Percentiles rank a stretch among this genome's conserved stretches.
Conservation (phyloP, 805 yeast genomes). For the Yarrowia osloensis region DNA sequence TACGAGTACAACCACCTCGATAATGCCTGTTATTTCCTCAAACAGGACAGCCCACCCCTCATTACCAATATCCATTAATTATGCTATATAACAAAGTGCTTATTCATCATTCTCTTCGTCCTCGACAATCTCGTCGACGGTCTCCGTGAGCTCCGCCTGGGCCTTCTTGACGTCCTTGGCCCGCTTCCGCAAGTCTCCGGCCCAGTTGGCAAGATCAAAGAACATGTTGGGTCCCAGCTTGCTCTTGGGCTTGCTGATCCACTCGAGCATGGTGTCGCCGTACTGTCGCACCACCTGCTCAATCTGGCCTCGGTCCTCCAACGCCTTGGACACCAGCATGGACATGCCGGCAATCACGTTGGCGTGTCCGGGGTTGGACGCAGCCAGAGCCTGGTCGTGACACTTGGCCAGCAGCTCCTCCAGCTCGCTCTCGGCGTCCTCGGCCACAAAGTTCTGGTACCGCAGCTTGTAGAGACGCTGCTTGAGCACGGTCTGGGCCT, state of each 20-base stretch:
- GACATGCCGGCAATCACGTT: constrained; percentile 42
- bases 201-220: constrained; percentile 80
- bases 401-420: constrained; percentile 40
- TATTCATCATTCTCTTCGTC: constrained; percentile 7
- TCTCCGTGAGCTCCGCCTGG: background rate
- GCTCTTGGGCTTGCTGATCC: constrained; percentile 56
- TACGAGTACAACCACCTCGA: too few species aligned
- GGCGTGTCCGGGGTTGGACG: constrained; percentile 43
- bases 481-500: constrained; percentile 72
- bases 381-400: constrained; percentile 46
- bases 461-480: constrained; percentile 57
- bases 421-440: constrained; percentile 36
- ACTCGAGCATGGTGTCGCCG: constrained; percentile 54
- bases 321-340: constrained; percentile 60
- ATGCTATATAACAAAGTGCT: background rate
- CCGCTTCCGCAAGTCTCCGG: constrained; percentile 37
- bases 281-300: constrained; percentile 56
- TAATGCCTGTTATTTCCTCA: too few species aligned
- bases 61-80: background rate
- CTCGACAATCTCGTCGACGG: constrained; percentile 11
- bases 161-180: constrained; percentile 12
- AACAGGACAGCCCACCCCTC: too few species aligned
- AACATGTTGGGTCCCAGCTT: constrained; percentile 60
- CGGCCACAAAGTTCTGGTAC: constrained; percentile 35
- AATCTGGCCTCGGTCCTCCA: constrained; percentile 37